These are phyloP conservation scores for Wilcoxina mikolae DNA, from an alignment of 495 filamentous ascomycete species.

Conservation along the genomic window DNA sequence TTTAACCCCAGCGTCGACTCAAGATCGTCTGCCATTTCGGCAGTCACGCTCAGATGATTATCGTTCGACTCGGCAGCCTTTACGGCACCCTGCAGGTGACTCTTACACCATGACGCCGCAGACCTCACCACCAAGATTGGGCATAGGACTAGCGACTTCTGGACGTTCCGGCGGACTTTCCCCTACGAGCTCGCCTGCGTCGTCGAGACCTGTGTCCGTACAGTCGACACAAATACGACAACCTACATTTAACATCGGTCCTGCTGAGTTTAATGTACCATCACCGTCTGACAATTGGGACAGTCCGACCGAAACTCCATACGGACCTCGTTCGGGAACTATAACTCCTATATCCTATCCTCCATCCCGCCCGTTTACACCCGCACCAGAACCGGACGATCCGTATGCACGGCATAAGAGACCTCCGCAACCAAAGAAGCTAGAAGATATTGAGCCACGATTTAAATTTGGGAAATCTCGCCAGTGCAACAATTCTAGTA, in stretches of 20 bases:
- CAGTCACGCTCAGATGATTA: slow-evolving; percentile 28
- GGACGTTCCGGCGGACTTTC: slow-evolving; percentile 13
- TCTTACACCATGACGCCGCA: slow-evolving; percentile 51
- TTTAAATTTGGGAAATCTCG: slow-evolving; percentile 60
- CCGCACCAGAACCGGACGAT: slow-evolving; percentile 67
- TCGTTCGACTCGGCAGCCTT: slow-evolving; percentile 20
- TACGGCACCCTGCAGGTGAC: slow-evolving; percentile 30
- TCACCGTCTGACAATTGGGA: slow-evolving; percentile 34
- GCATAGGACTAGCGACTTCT: slow-evolving; percentile 28
- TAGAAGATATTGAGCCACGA: slow-evolving; percentile 58
- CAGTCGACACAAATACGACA: slow-evolving; percentile 31
- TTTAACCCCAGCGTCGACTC: slow-evolving; percentile 68
- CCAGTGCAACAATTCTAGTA: slow-evolving; percentile 33
- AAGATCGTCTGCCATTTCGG: slow-evolving; percentile 25
- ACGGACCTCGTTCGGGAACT: slow-evolving; percentile 34
- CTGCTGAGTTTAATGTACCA: slow-evolving; percentile 48
- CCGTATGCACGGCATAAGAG: slow-evolving; percentile 76
- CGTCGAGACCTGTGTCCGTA: slow-evolving; percentile 22
- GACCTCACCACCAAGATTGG: slow-evolving; percentile 40
- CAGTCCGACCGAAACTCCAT: slow-evolving; percentile 44
- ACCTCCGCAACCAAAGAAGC: slow-evolving; percentile 52
- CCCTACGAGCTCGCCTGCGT: slow-evolving; percentile 20
- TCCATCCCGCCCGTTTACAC: slow-evolving; percentile 49
- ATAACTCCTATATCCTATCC: slow-evolving; percentile 33
- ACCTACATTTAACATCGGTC: slow-evolving; percentile 59